Evolutionary conservation across 176 grass and related monocot species (phyloP).

Genomic region (Carex myosuroides): DNA sequence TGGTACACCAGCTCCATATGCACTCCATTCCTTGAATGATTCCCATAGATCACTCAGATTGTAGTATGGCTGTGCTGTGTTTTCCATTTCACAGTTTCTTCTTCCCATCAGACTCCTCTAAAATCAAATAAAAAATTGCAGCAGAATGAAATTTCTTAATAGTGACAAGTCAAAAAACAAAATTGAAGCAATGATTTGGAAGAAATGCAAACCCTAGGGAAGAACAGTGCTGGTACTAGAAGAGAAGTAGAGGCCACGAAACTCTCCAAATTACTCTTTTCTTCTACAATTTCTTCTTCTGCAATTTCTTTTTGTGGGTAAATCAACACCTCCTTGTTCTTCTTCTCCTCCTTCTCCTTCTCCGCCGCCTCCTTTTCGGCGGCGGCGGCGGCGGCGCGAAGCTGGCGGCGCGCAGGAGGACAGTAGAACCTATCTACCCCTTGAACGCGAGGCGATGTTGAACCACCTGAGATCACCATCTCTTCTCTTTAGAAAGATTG

Average conservation of each 20-base stretch:
- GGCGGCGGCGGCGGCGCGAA: neutral
- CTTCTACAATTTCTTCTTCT: slow-evolving; percentile 6
- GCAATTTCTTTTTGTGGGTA: neutral
- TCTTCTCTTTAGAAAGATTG: neutral
- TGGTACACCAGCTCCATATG: slow-evolving; percentile 70
- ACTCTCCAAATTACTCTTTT: slow-evolving; percentile 46
- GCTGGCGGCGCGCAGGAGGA: slow-evolving; percentile 43
- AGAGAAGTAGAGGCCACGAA: slow-evolving; percentile 56
- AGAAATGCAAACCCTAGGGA: slow-evolving; percentile 30
- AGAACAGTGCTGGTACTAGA: slow-evolving; percentile 36
- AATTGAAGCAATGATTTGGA: neutral
- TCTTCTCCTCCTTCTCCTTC: slow-evolving; percentile 19
- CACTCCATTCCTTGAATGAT: slow-evolving; percentile 73
- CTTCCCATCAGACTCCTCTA: slow-evolving; percentile 24
- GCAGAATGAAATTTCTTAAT: too few relatives aligned
- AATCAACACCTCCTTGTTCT: neutral
- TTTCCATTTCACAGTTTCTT: neutral
- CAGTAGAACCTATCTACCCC: slow-evolving; percentile 55
- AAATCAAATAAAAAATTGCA: neutral
- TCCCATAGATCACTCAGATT: slow-evolving; percentile 81
- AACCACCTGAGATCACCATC: slow-evolving; percentile 36
- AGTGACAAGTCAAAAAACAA: too few relatives aligned
- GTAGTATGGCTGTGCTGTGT: slow-evolving; percentile 26
- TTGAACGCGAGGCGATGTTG: slow-evolving; percentile 31
- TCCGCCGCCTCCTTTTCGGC: neutral